Base-by-base conservation (phyloP, 2,329 filamentous ascomycete species). In the Fusarium kyushuense region DNA sequence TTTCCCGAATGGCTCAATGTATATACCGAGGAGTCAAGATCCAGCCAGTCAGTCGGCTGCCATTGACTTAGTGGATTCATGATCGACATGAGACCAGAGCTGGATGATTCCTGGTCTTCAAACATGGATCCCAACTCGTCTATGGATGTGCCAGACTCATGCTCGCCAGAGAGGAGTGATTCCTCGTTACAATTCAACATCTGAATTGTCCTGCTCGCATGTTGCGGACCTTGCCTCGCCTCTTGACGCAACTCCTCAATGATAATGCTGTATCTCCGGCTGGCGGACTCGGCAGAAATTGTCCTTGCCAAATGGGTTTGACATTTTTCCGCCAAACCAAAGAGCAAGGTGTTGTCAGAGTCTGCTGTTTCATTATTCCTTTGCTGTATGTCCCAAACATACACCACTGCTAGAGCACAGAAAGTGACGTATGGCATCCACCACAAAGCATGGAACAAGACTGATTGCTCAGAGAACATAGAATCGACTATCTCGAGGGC, bases 351-450 rank as follows among this genome's bases (percentile, higher is more conserved):
- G 3, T 58, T 33, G 10, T 54, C 13, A 51, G 43, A 54, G 25
- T 66, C 55, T 17, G 32, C 42, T 1, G 49, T 23, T 33, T 63
- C 41, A 54, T 40, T 53, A 4, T 30, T 43, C 3, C 46, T 45
- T 52, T 71, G 73, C n/a, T 75, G 75, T 3, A 76, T 74, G 43
- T 84, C 77, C 77, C 83, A 85, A 4, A 87, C 81, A 58, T 87
- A 87, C 0, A 86, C 75, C 6, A 87, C 83, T 0, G 83, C 83
- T 0, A 87, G 77, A 1, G 85, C 84, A 64, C 84, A 86, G 57
- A 87, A 86, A 0, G 83, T 81, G 6, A 85, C 83, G 63, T 86
- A 86, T 36, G 84, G 82, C 25, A 82, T 86, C 72, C 83, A 86
- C 82, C 84, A 86, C 38, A 85, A 81, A 0, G 82, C 81, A 52